Conservation (phyloP, 305 asterid species). For the Solanum chacoense region DNA sequence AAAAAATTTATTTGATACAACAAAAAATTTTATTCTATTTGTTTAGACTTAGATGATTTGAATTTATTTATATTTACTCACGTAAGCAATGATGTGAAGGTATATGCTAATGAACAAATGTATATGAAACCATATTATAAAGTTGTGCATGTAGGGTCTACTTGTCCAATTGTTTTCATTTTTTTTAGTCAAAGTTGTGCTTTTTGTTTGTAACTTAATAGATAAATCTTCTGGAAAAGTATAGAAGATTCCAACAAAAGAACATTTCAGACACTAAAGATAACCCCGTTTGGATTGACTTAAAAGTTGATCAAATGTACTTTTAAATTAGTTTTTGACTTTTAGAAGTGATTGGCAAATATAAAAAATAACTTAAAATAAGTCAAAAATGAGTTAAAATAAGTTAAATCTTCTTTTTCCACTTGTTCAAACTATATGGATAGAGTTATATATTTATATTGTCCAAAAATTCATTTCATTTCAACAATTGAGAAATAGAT, state of each 20-base stretch:
- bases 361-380: no score
- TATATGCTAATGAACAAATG: background rate
- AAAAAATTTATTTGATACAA: no score
- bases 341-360: no score
- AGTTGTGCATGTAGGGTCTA: background rate
- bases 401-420: background rate
- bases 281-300: no score
- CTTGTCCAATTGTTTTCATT: background rate
- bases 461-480: background rate
- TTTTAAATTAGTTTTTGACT: no score
- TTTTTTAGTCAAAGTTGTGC: background rate
- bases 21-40: background rate
- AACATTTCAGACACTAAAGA: background rate
- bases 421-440: background rate
- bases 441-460: background rate
- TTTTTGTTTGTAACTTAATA: background rate
- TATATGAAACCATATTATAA: background rate
- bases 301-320: no score
- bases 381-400: no score
- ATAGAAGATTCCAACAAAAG: background rate
- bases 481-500: background rate
- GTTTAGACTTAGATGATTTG: background rate
- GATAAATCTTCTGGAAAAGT: background rate
- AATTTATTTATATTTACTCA: background rate
- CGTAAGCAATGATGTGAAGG: constrained; percentile 1